phyloP scores from a whole-genome alignment of 2,329 filamentous ascomycete genomes.

The Waltergamsia citrina region DNA sequence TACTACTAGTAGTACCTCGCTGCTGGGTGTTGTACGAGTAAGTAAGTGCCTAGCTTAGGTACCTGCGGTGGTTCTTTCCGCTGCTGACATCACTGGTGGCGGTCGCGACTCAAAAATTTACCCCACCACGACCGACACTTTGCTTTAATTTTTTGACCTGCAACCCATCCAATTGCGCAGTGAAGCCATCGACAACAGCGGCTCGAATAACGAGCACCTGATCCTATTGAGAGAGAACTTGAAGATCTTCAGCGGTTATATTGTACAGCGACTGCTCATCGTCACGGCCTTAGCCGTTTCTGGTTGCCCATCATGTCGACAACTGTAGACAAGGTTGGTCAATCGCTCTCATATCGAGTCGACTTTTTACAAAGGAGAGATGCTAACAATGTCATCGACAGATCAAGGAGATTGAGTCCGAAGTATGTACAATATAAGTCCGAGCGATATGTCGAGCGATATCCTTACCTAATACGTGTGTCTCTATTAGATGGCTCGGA shows the following conservation, averaged over 20 bases:
- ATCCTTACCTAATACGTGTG: constrained; percentile 2
- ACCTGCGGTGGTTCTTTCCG: no score
- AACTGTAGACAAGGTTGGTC: constrained; percentile 83
- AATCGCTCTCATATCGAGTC: background rate
- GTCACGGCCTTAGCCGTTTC: background rate
- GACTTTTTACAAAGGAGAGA: background rate
- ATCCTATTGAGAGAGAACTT: no score
- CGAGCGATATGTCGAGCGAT: background rate
- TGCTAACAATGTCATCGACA: constrained; percentile 24
- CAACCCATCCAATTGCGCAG: background rate
- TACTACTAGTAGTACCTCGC: no score
- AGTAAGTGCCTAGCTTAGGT: background rate
- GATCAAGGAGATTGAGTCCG: constrained; percentile 96
- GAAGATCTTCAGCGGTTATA: no score
- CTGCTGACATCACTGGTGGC: constrained; percentile 20
- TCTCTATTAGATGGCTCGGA: constrained; percentile 85
- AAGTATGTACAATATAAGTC: constrained; percentile 59
- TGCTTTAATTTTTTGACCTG: no score
- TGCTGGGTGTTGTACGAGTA: background rate
- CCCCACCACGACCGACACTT: constrained; percentile 20
- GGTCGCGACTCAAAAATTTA: constrained; percentile 22
- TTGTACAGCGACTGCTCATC: no score
- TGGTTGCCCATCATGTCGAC: constrained; percentile 68
- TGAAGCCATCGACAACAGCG: no score
- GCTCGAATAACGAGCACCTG: no score